phyloP scores from a whole-genome alignment of 2,329 filamentous ascomycete genomes.

The Calonectria crousiana region DNA sequence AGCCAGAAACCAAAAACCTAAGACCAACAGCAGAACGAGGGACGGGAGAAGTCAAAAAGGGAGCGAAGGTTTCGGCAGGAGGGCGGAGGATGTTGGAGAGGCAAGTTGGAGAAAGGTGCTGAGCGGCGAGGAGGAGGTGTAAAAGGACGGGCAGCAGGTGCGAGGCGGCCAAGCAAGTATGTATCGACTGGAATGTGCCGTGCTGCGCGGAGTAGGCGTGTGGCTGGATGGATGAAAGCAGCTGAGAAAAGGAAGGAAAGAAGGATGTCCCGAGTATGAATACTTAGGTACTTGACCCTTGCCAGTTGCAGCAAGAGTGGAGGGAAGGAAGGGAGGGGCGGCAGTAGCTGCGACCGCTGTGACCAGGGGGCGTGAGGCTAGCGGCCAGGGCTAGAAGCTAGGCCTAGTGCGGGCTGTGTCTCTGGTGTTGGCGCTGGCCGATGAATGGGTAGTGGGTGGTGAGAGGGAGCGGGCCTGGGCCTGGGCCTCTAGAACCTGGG shows the following conservation, averaged over 20 bases:
- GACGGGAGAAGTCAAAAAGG: conserved; percentile 23
- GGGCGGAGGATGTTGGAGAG: conserved; percentile 28
- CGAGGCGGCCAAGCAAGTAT: conserved; percentile 7
- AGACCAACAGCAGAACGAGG: conserved; percentile 27
- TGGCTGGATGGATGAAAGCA: conserved; percentile 18
- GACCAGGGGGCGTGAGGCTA: conserved; percentile 17
- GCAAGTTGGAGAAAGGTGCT: conserved; percentile 31
- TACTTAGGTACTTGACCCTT: conserved; percentile 22
- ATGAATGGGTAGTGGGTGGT: background rate
- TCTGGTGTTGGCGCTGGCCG: background rate
- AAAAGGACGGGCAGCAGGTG: conserved; percentile 18
- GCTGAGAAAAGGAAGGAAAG: conserved; percentile 16
- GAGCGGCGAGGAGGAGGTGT: conserved; percentile 26
- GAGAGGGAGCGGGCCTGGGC: background rate
- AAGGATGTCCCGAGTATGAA: conserved; percentile 22
- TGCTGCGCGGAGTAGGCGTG: conserved; percentile 8
- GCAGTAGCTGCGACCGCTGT: conserved; percentile 19
- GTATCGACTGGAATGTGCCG: conserved; percentile 21
- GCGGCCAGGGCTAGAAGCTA: background rate
- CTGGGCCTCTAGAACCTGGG: background rate
- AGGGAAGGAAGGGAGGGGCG: conserved; percentile 17
- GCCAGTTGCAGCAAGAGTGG: conserved; percentile 21
- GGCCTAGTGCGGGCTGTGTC: conserved; percentile 6
- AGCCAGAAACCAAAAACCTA: conserved; percentile 29
- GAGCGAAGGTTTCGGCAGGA: conserved; percentile 30